Evolutionary conservation across 129 eudicot species (phyloP), one percentile per base, ranked within the genome.

Genomic region (Saussurea involucrata): DNA sequence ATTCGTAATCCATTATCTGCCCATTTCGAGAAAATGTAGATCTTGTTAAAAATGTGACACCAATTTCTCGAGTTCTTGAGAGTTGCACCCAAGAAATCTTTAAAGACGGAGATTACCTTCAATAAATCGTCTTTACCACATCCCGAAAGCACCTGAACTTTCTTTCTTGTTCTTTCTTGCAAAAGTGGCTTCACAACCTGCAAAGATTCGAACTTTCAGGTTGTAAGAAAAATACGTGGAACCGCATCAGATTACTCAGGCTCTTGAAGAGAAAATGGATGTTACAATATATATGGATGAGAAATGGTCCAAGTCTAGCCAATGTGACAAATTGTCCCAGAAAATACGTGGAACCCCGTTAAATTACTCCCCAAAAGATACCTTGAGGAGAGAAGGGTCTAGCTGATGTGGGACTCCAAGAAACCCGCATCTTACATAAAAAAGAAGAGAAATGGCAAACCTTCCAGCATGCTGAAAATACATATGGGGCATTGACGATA

Each of bases 391-490:
- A 34, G 9, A 34, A 34, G 9, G 40, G 49, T 40, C 15, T 40
- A 40, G 49, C 49, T 2, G 49, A 40, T 40, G 2, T 40, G 9
- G 15, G 13, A 37, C 13, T 37, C 46, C 46, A 37, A 27, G 3
- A 0, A 72, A 15, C 32, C 22, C 4, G 8, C 65, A 71, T 78
- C 33, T 75, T 60, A 21, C 4, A 40, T 61, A 40, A 24, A 24
- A 71, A 8, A 60, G 64, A 66, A 68, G 68, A 73, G 1, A 25
- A 60, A 33, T 33, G 77, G 25, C 79, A 55, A 40, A 95, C 99
- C 99, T 95, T 95, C 99, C 99, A 95, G 80, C 99, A 95, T 28
- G 97, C 97, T 63, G 99, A 95, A 83, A 95, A 95, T 81, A 92
- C 89, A 78, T 95, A 95, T 2, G 99, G 99, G 34, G 96, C 97